Base-by-base conservation (phyloP, 1,284 basidiomycete species). In the Sanghuangporus weigelae region DNA sequence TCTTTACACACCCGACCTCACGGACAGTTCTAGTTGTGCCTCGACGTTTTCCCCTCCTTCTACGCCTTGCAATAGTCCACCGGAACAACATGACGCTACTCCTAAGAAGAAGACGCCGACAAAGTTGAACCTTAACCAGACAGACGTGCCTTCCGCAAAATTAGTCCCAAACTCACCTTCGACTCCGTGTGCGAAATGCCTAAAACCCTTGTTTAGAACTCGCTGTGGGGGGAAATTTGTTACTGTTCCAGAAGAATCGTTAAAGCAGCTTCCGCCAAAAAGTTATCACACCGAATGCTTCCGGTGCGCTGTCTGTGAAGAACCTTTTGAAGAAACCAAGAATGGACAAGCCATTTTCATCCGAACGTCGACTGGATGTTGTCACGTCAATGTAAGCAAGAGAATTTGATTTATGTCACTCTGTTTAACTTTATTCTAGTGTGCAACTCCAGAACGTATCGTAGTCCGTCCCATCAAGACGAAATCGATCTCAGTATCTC, bases 241-340 rank as follows among this genome's bases (percentile, higher is more conserved):
- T 35, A 88, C 86, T 2, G 82, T 90, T 42, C 87, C 88, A 7
- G 81, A 81, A 64, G 81, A 84, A 56, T 75, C 73, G 26, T 71
- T 71, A 66, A 78, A 62, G 67, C 77, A 73, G 23, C 75, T 74
- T 35, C 76, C 79, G 46, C 78, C 79, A 38, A 81, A 81, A 71
- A 79, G 80, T 26, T 93, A 89, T 69, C 90, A 93, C 67, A 79
- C 81, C 2, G 79, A 83, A 48, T 93, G 90, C 70, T 92, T 93
- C 73, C 83, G 80, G 63, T 93, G 90, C 69, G 77, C 74, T 26
- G 76, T 88, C 23, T 93, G 90, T 69, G 76, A 83, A 53, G 79
- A 81, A 8, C 70, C 79, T 6, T 90, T 93, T 68, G 82, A 81
- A 66, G 87, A 89, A 69, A 77, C 77, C 42, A 76, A 77, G 54